phyloP scores from a whole-genome alignment of 2,329 filamentous ascomycete genomes.

The Rutstroemia sydowiana region DNA sequence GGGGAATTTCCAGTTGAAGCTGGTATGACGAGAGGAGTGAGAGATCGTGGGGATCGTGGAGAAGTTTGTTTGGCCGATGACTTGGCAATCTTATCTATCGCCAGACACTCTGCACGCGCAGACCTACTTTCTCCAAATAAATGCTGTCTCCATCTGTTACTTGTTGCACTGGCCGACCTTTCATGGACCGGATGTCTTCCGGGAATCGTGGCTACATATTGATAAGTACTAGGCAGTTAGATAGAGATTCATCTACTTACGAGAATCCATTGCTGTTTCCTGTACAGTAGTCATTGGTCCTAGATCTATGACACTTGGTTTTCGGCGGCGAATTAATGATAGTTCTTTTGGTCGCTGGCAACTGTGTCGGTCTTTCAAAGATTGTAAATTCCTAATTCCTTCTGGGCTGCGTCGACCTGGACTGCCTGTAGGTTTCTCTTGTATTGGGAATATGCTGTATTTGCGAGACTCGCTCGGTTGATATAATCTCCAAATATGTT shows the following conservation, averaged over 20 bases:
- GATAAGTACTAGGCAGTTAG: conserved; percentile 9
- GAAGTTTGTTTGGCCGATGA: conserved; percentile 10
- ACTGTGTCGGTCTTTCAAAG: conserved; percentile 21
- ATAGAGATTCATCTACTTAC: conserved; percentile 38
- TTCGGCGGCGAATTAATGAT: conserved; percentile 50
- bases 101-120: conserved; percentile 28
- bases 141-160: conserved; percentile 40
- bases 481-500: conserved; percentile 53
- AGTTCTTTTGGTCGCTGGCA: conserved; percentile 50
- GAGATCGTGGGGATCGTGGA: conserved; percentile 45
- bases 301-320: conserved; percentile 56
- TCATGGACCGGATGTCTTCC: conserved; percentile 58
- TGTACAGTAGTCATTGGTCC: conserved; percentile 64
- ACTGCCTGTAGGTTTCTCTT: conserved; percentile 32
- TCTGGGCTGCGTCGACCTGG: conserved; percentile 36
- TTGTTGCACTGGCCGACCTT: conserved; percentile 56
- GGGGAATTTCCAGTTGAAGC: conserved; percentile 12
- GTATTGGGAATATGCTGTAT: conserved; percentile 56
- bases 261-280: conserved; percentile 61
- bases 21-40: conserved; percentile 53
- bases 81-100: conserved; percentile 31
- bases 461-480: conserved; percentile 44
- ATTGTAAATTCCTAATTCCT: neutral
- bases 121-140: conserved; percentile 32
- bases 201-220: conserved; percentile 53